Base-by-base conservation (phyloP, 331 rosid genomes). In the Pyracantha coccinea region DNA sequence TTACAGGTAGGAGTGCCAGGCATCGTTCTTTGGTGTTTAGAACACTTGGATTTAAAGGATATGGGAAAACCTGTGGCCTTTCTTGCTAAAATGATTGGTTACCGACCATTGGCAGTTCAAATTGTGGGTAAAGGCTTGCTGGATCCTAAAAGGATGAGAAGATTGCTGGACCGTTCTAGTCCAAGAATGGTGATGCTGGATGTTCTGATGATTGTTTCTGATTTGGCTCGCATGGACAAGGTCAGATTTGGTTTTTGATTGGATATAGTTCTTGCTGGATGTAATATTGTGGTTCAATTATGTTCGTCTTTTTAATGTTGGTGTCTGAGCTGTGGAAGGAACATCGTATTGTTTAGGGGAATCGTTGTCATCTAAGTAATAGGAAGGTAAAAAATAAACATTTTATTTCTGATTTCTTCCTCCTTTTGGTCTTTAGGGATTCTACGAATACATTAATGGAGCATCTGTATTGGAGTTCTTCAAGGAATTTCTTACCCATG, bases 181-280 rank as follows among this genome's bases (percentile, higher is more conserved):
- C 91, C 93, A 20, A 92, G 83, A 86, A 97, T 89, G 78, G 91
- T 92, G 69, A 82, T 69, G 8, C 85, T 90, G 31, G 97, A 95
- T 75, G 79, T 85, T 66, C 85, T 95, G 75, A 95, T 92, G 97
- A 90, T 92, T 63, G 75, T 95, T 77, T 95, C 97, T 65, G 99
- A 95, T 90, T 88, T 95, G 68, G 95, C 97, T 67, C 97, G 97
- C 71, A 90, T 92, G 97, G 92, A 95, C 85, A 90, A 90, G 96
- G 99, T 95, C 35, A 66, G 85, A 77, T 71, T 77, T 85, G 67
- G 31, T 50, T 78, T 79, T 47, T 73, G 75, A 29, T 69, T 28
- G 54, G 24, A 44, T 44, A 50, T 59, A 25, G n/a, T 25, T 59
- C 12, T 57, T 74, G 44, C 60, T 50, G 55, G 9, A 38, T 24